Percentiles rank a stretch among this genome's conserved stretches.
These are phyloP conservation scores for Boechera divaricarpa DNA, from an alignment of 345 rosid species.

Conservation along the genomic window DNA sequence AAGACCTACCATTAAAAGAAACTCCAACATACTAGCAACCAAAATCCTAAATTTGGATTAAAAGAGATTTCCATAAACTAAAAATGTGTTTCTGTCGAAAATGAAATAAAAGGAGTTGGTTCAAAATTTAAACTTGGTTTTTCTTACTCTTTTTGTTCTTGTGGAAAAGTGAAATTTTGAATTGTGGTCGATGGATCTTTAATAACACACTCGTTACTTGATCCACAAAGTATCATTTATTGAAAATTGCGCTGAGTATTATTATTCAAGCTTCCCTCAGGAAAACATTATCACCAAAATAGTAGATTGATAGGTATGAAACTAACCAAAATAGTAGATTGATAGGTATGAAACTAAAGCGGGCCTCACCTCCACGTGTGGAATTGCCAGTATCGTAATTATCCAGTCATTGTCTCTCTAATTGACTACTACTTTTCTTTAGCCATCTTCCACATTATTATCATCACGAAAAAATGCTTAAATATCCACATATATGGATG, in stretches of 20 bases:
- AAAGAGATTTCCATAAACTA: too few species aligned
- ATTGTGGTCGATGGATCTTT: not conserved
- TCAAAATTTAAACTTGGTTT: too few species aligned
- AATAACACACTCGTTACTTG: too few species aligned
- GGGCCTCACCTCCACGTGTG: slow-evolving; percentile 1
- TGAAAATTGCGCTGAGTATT: too few species aligned
- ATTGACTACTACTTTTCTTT: not conserved
- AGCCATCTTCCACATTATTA: not conserved
- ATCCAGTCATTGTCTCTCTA: slow-evolving; percentile 12
- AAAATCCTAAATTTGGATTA: too few species aligned
- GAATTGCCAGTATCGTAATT: slow-evolving; percentile 10
- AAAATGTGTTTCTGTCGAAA: too few species aligned
- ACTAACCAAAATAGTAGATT: slow-evolving; percentile 15
- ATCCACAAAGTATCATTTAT: too few species aligned
- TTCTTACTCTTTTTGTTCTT: too few species aligned
- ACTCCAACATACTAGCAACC: too few species aligned
- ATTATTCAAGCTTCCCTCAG: not conserved
- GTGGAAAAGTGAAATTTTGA: too few species aligned
- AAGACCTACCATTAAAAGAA: too few species aligned
- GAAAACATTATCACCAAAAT: slow-evolving; percentile 13
- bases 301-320: slow-evolving; percentile 26
- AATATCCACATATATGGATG: not conserved
- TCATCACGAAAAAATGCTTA: slow-evolving; percentile 8
- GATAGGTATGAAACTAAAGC: slow-evolving; percentile 17
- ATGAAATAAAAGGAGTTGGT: too few species aligned